Evolutionary conservation across 331 rosid species (phyloP).

Genomic region (Pyrus hybrid): DNA sequence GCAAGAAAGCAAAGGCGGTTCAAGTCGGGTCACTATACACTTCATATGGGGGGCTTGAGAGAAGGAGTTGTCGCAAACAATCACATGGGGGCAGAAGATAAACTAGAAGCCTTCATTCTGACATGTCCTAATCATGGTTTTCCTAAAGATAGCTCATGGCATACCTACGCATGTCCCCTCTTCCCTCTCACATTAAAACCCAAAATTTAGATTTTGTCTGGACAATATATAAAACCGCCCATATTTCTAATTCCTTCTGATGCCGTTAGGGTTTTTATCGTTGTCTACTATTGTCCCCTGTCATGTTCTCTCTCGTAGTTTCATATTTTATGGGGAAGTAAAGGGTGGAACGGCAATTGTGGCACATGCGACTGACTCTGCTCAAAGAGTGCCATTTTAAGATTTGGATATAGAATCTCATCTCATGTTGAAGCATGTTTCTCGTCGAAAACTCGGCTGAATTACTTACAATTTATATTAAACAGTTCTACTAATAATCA

Average conservation of each 20-base stretch:
- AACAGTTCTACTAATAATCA: too few species aligned
- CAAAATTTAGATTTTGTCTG: too few species aligned
- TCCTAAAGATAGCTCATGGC: slow-evolving; percentile 29
- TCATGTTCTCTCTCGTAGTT: too few species aligned
- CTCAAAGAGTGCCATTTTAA: not conserved
- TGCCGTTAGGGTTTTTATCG: slow-evolving; percentile 13
- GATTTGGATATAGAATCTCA: not conserved
- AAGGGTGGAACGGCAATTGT: too few species aligned
- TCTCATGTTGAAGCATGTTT: not conserved
- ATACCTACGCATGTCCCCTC: slow-evolving; percentile 52
- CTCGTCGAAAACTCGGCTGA: too few species aligned
- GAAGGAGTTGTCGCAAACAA: slow-evolving; percentile 28
- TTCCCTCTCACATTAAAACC: slow-evolving; percentile 8
- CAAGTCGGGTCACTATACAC: slow-evolving; percentile 45
- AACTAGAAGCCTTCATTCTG: slow-evolving; percentile 27
- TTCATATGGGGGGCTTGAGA: slow-evolving; percentile 15
- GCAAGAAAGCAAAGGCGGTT: slow-evolving; percentile 16
- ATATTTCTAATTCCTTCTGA: too few species aligned
- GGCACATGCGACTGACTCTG: not conserved
- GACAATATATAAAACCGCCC: too few species aligned
- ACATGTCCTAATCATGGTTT: slow-evolving; percentile 66
- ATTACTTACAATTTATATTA: too few species aligned
- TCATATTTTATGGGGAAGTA: too few species aligned
- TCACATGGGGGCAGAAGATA: slow-evolving; percentile 55
- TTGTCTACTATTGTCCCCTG: not conserved